phyloP scores from a whole-genome alignment of 75 land plant species.

The Pinus tabuliformis region DNA sequence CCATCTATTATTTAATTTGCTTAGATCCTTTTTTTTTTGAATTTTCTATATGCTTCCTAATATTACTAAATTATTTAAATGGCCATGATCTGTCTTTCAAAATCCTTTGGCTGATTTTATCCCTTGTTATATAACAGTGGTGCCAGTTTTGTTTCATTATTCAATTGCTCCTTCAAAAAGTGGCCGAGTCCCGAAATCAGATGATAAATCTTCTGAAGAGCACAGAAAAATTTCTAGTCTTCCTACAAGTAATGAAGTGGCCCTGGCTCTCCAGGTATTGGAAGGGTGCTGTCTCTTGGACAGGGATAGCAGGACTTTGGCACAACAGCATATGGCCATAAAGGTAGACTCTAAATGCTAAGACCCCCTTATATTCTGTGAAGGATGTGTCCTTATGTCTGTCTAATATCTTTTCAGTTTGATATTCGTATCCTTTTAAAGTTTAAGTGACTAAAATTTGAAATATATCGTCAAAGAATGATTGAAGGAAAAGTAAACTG shows the following conservation, averaged over 20 bases:
- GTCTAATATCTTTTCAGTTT: neutral
- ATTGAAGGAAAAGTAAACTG: neutral
- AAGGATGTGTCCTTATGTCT: neutral
- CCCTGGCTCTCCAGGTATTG: slow-evolving; percentile 80
- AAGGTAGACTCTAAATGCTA: slow-evolving; percentile 32
- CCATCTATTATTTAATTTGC: neutral
- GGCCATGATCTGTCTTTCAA: neutral
- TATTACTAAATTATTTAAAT: neutral
- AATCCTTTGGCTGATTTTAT: neutral
- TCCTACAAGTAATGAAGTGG: slow-evolving; percentile 73
- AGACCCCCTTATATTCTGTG: neutral
- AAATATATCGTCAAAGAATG: neutral
- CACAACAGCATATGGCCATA: slow-evolving; percentile 66
- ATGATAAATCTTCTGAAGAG: slow-evolving; percentile 47
- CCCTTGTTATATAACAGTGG: slow-evolving; percentile 40
- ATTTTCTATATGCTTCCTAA: neutral
- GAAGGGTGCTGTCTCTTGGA: slow-evolving; percentile 95
- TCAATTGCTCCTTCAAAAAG: slow-evolving; percentile 55
- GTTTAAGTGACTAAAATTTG: neutral
- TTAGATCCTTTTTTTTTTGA: neutral
- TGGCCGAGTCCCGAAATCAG: slow-evolving; percentile 20
- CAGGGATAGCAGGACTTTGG: slow-evolving; percentile 48
- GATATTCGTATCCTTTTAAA: neutral
- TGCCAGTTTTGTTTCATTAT: slow-evolving; percentile 79
- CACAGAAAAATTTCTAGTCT: slow-evolving; percentile 66